Base-by-base conservation (phyloP, 805 yeast species). In the Candida rishiriensis region DNA sequence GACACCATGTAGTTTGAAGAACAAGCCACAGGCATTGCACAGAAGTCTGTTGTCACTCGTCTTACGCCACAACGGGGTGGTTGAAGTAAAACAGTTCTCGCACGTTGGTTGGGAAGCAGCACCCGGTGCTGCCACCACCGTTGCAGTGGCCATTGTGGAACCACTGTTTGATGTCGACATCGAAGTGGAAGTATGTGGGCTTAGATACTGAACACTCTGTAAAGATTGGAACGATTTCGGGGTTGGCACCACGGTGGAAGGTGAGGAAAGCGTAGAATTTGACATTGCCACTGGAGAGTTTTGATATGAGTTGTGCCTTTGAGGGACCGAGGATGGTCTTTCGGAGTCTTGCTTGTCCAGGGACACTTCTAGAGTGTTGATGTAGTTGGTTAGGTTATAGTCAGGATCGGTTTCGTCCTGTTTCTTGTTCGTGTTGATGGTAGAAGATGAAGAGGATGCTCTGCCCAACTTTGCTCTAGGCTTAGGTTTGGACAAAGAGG, bases 31-130 rank as follows among this genome's bases (percentile, higher is more conserved):
- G 2, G 97, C 97, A 66, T 90, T 90, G 62, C 97, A 90, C 35
- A 90, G 74, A 32, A 89, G 86, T 54, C 81, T 78, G 28, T 90
- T 91, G 18, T 86, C 81, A 53, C 88, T 95, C 10, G 69, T 64
- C 51, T 96, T 76, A 59, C 97, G 77, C 97, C 97, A 90, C 14
- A 90, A 71, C 1, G 97, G 97, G 2, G 97, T 90, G 4, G 95
- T 88, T 34, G 89, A 83, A 1, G 97, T 90, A 55, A 82, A 77
- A 66, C 97, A 90, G 64, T 90, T 90, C 55, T 84, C 87, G 63
- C 97, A 90, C 28, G 90, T 51, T 39, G 61, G 59, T 36, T 54
- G 53, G 8, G 48, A 31, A 3, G 47, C n/a, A 13, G 48, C 42
- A 9, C 44, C 48, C 18, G 46, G 39, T 10, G 45, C 36, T 11